A percentile compares a stretch with the other conserved stretches of the same genome.
Evolutionary conservation across 225 moss, liverwort and hornwort genomes (phyloP).

Genomic region (Antitrichia curtipendula): DNA sequence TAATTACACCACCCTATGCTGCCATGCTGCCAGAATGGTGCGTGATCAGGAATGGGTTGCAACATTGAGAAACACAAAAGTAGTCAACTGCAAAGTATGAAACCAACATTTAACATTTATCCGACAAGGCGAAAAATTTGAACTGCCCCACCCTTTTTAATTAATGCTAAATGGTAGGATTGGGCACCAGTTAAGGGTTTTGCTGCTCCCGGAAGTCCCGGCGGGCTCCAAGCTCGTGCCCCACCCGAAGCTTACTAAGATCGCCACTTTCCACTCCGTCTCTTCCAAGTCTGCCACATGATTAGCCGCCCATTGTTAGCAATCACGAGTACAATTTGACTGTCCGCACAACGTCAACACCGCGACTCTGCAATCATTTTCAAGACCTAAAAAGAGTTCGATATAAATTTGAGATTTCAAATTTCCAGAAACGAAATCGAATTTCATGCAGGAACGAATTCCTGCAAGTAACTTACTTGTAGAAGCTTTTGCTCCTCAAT

Average conservation of each 20-base stretch:
- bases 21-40: too few species aligned
- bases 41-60: too few species aligned
- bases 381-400: not conserved
- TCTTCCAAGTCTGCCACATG: not conserved
- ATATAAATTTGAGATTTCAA: not conserved
- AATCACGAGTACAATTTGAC: not conserved
- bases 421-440: not conserved
- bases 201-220: too few species aligned
- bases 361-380: not conserved
- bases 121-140: not conserved
- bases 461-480: not conserved
- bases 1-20: too few species aligned
- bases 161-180: not conserved
- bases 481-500: not conserved
- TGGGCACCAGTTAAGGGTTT: not conserved
- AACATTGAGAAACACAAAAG: not conserved
- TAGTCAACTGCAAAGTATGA: not conserved
- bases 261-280: not conserved
- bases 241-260: not conserved
- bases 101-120: not conserved
- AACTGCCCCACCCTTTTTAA: not conserved
- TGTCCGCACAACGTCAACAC: not conserved
- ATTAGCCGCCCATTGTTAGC: not conserved
- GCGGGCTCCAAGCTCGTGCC: not conserved
- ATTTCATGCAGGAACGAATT: not conserved